Base-by-base conservation (phyloP, 2,329 filamentous ascomycete species). In the Cordyceps farinosa region DNA sequence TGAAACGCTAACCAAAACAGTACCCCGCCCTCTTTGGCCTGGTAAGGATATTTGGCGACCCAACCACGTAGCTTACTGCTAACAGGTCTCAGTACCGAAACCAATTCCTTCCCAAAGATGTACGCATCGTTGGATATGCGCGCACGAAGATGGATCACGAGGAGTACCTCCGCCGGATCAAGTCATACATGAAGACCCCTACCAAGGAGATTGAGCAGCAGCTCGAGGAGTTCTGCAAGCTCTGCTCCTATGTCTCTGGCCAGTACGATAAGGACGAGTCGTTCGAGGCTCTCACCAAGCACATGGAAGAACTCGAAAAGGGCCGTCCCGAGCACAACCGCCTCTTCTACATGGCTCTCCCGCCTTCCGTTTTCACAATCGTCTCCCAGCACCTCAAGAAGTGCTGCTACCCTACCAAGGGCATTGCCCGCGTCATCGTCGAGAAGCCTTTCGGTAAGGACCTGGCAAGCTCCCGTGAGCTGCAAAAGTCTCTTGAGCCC, bases 361-460 rank as follows among this genome's bases (percentile, higher is more conserved):
- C 95, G 6, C 95, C 95, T 54, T 97, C 92, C 71, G 95, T 99
- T 74, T 99, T 99, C 84, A 98, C 92, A 70, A 92, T 94, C 65
- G 95, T 99, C 67, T 98, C 94, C 4, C 91, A 98, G 79, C 94
- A 98, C 77, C 80, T 99, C 71, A 99, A 98, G 87, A 90, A 88
- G 77, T 96, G 94, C 83, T 97, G 93, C 84, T 99, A 99, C 77
- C 95, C 95, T 34, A 86, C 86, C 73, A 91, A 87, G 67, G 95
- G 95, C 68, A 91, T 98, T 78, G 89, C 93, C 65, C 90, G 95
- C 69, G 91, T 99, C 72, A 96, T 99, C 79, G 93, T 99, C 69
- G 95, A 99, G 88, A 99, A 99, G 83, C 95, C 96, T 32, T 99
- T 99, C 74, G 95, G 96, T 70, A 98, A 98, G 82, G 95, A 99